Conservation (phyloP, 257 asterid species). For the Echium plantagineum region DNA sequence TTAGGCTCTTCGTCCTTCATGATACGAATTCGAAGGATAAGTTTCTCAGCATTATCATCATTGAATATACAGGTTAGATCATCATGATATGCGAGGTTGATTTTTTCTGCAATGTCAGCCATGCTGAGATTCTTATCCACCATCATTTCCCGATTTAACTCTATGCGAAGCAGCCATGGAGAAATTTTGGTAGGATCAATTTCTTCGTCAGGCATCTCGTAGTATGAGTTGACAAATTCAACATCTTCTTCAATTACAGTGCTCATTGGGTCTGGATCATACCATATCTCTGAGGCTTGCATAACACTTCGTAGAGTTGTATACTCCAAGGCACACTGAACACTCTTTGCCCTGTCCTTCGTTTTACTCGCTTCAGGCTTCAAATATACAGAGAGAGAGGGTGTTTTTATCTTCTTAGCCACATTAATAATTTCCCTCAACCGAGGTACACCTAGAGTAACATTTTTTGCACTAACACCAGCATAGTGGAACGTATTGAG, state of each 20-base stretch:
- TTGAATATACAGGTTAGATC: slow-evolving; percentile 88
- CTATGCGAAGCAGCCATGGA: slow-evolving; percentile 96
- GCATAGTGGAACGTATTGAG: slow-evolving; percentile 98
- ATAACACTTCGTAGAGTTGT: slow-evolving; percentile 92
- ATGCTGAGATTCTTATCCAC: slow-evolving; percentile 97
- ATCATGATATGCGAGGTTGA: slow-evolving; percentile 74
- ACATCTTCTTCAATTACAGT: slow-evolving; percentile 84
- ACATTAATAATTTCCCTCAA: slow-evolving; percentile 96
- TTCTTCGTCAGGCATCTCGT: slow-evolving; percentile 98
- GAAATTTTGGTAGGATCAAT: slow-evolving; percentile 90
- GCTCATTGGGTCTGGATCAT: slow-evolving; percentile 92
- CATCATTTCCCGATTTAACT: slow-evolving; percentile 96
- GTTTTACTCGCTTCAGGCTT: slow-evolving; percentile 63
- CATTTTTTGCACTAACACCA: slow-evolving; percentile 99
- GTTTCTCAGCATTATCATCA: slow-evolving; percentile 91
- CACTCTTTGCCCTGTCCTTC: slow-evolving; percentile 89
- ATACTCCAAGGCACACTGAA: slow-evolving; percentile 92
- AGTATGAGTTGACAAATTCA: slow-evolving; percentile 86
- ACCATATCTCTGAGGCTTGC: slow-evolving; percentile 97
- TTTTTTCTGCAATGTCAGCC: slow-evolving; percentile 96
- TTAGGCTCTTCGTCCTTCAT: slow-evolving; percentile 97
- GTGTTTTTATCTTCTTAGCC: slow-evolving; percentile 93
- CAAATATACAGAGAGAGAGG: slow-evolving; percentile 88
- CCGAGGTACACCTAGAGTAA: slow-evolving; percentile 96
- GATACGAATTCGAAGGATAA: slow-evolving; percentile 94